These are phyloP conservation scores for Sclerotinia sclerotiorum DNA, from an alignment of 2,329 filamentous ascomycete species.

Conservation along the genomic window DNA sequence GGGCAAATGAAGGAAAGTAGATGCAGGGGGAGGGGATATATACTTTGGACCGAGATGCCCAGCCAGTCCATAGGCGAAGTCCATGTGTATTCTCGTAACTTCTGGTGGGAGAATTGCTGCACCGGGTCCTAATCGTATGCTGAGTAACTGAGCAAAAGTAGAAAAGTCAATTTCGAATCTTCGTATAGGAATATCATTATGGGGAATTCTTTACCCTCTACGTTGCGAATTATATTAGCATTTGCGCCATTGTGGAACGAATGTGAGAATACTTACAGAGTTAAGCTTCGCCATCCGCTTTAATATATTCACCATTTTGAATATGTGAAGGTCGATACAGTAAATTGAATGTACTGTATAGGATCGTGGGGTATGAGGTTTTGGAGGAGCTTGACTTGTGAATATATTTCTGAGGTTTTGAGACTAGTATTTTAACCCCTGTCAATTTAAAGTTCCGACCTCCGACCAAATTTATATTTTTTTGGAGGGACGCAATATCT, in stretches of 20 bases:
- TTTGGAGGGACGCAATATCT: background rate
- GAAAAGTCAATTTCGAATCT: constrained; percentile 30
- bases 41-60: constrained; percentile 76
- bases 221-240: constrained; percentile 28
- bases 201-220: constrained; percentile 47
- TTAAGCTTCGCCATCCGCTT: constrained; percentile 74
- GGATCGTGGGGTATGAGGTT: constrained; percentile 21
- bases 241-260: background rate
- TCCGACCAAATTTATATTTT: constrained; percentile 22
- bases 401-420: constrained; percentile 25
- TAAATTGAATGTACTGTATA: background rate
- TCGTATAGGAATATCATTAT: constrained; percentile 4
- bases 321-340: constrained; percentile 4
- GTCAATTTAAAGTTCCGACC: constrained; percentile 19
- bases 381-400: constrained; percentile 8
- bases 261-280: constrained; percentile 55
- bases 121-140: constrained; percentile 76
- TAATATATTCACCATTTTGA: constrained; percentile 55
- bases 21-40: constrained; percentile 29
- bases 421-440: constrained; percentile 20
- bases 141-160: constrained; percentile 58
- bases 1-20: background rate
- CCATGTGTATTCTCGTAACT: constrained; percentile 72
- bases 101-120: constrained; percentile 77
- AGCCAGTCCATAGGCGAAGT: constrained; percentile 62